phyloP scores from a whole-genome alignment of 78 protist genomes.

The Pigoraptor vietnamica region DNA sequence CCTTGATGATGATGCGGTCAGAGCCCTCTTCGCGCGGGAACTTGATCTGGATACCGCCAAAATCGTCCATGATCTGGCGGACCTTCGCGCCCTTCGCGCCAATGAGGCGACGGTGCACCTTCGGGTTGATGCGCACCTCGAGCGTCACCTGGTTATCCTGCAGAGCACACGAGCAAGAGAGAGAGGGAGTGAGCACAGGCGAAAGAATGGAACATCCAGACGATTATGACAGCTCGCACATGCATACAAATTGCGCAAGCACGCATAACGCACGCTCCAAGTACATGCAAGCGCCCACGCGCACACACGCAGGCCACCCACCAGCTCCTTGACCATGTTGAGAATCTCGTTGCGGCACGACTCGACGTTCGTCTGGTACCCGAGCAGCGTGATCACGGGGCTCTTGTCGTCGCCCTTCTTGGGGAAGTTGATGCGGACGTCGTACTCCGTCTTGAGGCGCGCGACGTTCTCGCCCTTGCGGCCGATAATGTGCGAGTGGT shows the following conservation, averaged over 20 bases:
- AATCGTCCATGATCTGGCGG: neutral
- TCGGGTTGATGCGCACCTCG: neutral
- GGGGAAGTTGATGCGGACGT: slow-evolving; percentile 8
- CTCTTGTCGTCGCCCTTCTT: neutral
- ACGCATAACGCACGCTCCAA: neutral
- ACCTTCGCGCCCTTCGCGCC: neutral
- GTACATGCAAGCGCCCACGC: neutral
- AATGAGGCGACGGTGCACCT: slow-evolving; percentile 1
- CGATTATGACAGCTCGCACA: too few species aligned
- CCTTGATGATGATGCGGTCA: neutral
- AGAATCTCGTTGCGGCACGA: neutral
- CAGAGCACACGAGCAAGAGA: too few species aligned
- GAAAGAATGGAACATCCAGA: too few species aligned
- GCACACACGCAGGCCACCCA: neutral
- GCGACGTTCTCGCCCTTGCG: neutral
- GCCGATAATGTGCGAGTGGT: neutral
- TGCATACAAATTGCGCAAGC: neutral
- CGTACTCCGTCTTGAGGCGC: neutral
- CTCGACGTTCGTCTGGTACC: neutral
- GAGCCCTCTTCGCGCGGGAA: neutral
- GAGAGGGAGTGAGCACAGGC: neutral
- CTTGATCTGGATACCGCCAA: neutral
- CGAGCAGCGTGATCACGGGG: neutral
- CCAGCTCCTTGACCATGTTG: neutral
- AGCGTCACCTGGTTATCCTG: neutral